Conservation (phyloP, 2,329 filamentous ascomycete genomes). For the Simplicillium sp. region DNA sequence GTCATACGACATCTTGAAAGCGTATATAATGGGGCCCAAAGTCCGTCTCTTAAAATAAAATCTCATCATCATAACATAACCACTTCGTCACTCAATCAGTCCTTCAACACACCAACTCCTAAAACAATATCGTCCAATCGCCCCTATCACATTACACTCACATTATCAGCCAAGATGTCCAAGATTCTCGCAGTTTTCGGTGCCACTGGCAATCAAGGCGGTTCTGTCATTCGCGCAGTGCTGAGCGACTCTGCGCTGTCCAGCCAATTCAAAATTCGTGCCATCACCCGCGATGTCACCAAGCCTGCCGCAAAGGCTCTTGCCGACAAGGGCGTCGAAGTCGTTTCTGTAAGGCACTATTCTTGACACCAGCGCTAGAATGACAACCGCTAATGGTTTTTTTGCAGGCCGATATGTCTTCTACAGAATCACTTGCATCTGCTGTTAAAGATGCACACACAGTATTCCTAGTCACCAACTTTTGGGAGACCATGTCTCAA, state of each 20-base stretch:
- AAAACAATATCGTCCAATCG: too few species aligned
- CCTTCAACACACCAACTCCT: too few species aligned
- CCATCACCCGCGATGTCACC: slow-evolving; percentile 33
- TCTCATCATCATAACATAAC: too few species aligned
- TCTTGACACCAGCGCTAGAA: too few species aligned
- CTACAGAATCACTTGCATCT: slow-evolving; percentile 19
- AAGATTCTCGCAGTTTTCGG: slow-evolving; percentile 35
- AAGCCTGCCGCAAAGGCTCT: slow-evolving; percentile 30
- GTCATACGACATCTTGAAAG: too few species aligned
- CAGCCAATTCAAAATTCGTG: slow-evolving; percentile 33
- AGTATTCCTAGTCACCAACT: slow-evolving; percentile 31
- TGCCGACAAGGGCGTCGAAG: slow-evolving; percentile 28
- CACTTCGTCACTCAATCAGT: too few species aligned
- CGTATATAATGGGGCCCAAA: too few species aligned
- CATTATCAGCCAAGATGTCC: slow-evolving; percentile 21
- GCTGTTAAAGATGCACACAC: slow-evolving; percentile 32
- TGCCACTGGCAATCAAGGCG: slow-evolving; percentile 39
- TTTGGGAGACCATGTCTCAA: slow-evolving; percentile 22
- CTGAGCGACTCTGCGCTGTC: slow-evolving; percentile 35
- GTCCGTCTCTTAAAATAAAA: too few species aligned
- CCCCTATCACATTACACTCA: too few species aligned
- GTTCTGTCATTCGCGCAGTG: slow-evolving; percentile 33
- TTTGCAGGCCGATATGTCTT: slow-evolving; percentile 29
- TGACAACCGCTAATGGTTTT: too few species aligned
- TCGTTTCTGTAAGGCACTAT: slow-evolving; percentile 23